A percentile compares a stretch with the other conserved stretches of the same genome.
Conservation (phyloP, 1,284 basidiomycete species). For the Coniferiporia weirii region DNA sequence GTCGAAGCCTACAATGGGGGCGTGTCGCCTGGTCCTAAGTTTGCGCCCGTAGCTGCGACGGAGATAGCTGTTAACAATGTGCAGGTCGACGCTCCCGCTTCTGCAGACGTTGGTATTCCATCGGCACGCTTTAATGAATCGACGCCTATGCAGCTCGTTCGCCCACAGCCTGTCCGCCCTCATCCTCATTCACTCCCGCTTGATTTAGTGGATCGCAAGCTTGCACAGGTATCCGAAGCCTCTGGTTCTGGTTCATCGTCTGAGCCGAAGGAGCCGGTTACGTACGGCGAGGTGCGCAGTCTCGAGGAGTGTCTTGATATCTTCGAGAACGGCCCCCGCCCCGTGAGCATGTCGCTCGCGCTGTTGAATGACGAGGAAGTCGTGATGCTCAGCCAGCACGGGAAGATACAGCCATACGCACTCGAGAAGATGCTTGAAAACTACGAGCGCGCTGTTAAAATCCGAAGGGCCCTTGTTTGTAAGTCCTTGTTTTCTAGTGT, state of each 20-base stretch:
- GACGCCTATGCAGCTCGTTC: conserved; percentile 21
- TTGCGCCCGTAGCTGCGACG: no score
- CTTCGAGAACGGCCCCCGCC: conserved; percentile 79
- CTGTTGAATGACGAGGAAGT: conserved; percentile 91
- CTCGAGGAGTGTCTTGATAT: conserved; percentile 84
- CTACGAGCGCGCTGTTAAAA: conserved; percentile 79
- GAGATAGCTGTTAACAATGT: no score
- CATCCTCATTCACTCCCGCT: conserved; percentile 24
- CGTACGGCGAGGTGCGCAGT: conserved; percentile 39
- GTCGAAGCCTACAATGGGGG: no score
- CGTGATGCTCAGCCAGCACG: conserved; percentile 83
- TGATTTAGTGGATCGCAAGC: conserved; percentile 31
- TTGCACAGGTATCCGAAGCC: conserved; percentile 35
- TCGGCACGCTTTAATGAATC: neutral
- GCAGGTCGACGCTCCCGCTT: no score
- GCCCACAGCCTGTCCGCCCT: conserved; percentile 19
- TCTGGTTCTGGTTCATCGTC: conserved; percentile 36
- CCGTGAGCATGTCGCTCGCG: conserved; percentile 47
- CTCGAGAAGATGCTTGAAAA: conserved; percentile 91
- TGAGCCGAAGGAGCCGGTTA: conserved; percentile 14
- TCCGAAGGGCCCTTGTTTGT: conserved; percentile 91
- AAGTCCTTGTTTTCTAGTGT: conserved; percentile 31
- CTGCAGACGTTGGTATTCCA: neutral
- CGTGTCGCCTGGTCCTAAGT: no score
- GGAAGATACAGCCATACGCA: conserved; percentile 92